phyloP scores from a whole-genome alignment of 345 rosid genomes.

The Populus nigra region DNA sequence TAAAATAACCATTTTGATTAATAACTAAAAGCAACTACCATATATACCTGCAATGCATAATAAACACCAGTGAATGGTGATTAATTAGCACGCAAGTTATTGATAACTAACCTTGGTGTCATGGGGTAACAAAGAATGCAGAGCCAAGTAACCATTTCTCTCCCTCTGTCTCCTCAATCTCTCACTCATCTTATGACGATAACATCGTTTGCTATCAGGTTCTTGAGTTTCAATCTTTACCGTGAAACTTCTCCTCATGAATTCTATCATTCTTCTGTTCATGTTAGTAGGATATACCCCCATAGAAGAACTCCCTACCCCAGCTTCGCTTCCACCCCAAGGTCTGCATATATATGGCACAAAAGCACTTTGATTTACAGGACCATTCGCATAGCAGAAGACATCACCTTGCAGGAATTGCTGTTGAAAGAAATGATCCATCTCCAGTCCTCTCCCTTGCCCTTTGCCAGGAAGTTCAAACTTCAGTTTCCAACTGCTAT shows the following conservation, averaged over 20 bases:
- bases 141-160: conserved; percentile 46
- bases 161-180: conserved; percentile 68
- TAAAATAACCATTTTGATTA: neutral
- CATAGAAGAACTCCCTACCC: neutral
- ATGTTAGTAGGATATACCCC: conserved; percentile 24
- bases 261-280: conserved; percentile 52
- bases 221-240: conserved; percentile 13
- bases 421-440: conserved; percentile 32
- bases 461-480: conserved; percentile 2
- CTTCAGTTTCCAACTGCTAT: neutral
- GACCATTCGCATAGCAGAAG: conserved; percentile 29
- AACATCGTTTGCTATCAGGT: conserved; percentile 34
- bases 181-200: conserved; percentile 61
- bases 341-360: conserved; percentile 28
- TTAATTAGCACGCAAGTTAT: neutral
- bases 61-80: neutral
- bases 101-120: conserved; percentile 62
- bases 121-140: conserved; percentile 51
- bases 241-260: conserved; percentile 39
- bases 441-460: neutral
- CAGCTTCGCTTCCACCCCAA: neutral
- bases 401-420: conserved; percentile 14
- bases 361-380: conserved; percentile 42
- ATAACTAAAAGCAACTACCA: neutral
- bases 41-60: neutral